Evolutionary conservation across 139 green algal genomes (phyloP), one percentile per base, ranked within the genome.

Genomic region (Yamagishiella unicocca): DNA sequence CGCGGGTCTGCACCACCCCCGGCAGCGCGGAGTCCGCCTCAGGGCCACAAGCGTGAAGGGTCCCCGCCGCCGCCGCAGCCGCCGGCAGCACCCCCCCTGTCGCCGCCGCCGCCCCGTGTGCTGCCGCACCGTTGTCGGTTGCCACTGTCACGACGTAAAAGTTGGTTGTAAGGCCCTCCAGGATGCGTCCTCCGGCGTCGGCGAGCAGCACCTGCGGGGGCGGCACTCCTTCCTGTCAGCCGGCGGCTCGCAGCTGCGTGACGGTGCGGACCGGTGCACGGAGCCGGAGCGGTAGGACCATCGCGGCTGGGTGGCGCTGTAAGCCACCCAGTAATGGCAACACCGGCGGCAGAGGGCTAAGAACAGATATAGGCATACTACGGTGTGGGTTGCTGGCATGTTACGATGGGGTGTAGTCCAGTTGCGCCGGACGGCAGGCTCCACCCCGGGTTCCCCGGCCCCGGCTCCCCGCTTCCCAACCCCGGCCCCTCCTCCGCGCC

Each of bases 121-220:
- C 35, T 17, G 24, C 25, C 1, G 61, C 33, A 38, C 24, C 58
- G 21, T 33, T 22, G 55, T 17, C 35, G 6, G 64, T 42, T 31
- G 58, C 35, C 64, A 33, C 76, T 0, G 61, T 50, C 24, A 94
- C 46, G 29, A 94, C 82, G 80, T 78, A 94, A 10, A 95, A 82
- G 75, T 94, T 95, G 17, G 92, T 94, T 29, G 89, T 67, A 35
- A 95, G 74, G 4, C 92, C 92, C 68, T 95, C 92, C 25, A 92
- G 50, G 50, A 95, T 62, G 29, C 61, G 27, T 0, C 92, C 92
- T 2, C 81, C 35, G 2, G 62, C 9, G 19, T 82, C 88, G 54
- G 83, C 85, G 55, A 95, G 87, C 61, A 95, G 67, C 21, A 93
- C 86, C 82, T 95, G 74, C 7, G 74, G 82, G 4, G 24, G 6